Conservation (phyloP, 2,329 filamentous ascomycete genomes). For the Gremmenia infestans region DNA sequence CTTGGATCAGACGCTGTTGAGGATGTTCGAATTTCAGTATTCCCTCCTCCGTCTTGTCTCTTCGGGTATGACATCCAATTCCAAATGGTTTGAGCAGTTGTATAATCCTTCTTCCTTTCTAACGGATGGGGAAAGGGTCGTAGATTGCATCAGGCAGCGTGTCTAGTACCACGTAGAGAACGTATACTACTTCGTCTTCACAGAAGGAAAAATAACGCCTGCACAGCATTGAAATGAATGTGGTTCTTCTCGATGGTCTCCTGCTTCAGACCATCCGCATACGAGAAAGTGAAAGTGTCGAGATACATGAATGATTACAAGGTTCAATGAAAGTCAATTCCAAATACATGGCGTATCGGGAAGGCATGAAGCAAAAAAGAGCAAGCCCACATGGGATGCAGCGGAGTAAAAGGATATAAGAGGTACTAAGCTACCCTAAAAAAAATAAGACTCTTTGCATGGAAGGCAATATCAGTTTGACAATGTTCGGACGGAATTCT, state of each 20-base stretch:
- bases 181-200: background rate
- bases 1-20: background rate
- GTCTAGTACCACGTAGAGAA: background rate
- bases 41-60: background rate
- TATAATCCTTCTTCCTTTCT: too few species aligned
- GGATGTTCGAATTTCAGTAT: background rate
- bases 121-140: background rate
- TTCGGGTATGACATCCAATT: constrained; percentile 3
- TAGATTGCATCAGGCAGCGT: constrained; percentile 1
- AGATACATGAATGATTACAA: background rate
- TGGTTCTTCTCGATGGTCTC: background rate
- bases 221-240: background rate
- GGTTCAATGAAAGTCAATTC: background rate
- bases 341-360: background rate
- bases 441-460: background rate
- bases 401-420: background rate
- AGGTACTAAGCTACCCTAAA: background rate
- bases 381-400: background rate
- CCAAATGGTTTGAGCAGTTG: background rate
- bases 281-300: background rate
- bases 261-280: background rate
- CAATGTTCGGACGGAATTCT: background rate
- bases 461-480: background rate
- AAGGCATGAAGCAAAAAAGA: background rate
- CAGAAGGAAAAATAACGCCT: background rate